phyloP scores from a whole-genome alignment of 208 protist species.

The Trypanosoma grayi region DNA sequence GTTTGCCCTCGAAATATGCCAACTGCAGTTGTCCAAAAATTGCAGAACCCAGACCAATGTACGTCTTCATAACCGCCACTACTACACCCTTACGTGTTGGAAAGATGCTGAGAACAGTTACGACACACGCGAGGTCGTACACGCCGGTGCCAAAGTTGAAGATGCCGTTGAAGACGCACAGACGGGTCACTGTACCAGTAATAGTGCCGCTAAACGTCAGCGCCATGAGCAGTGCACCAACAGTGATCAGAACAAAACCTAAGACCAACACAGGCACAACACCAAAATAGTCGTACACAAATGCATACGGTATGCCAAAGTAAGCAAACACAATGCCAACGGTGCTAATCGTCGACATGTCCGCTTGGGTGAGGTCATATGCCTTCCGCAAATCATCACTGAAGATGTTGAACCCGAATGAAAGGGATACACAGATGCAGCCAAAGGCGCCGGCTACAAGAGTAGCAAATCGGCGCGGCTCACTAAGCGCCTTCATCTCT shows the following conservation, averaged over 20 bases:
- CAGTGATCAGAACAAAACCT: slow-evolving; percentile 42
- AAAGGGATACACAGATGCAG: slow-evolving; percentile 68
- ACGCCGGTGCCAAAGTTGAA: slow-evolving; percentile 58
- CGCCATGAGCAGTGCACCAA: slow-evolving; percentile 58
- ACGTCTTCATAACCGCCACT: slow-evolving; percentile 86
- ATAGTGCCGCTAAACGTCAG: slow-evolving; percentile 55
- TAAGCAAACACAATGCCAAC: slow-evolving; percentile 48
- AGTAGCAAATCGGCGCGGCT: slow-evolving; percentile 37
- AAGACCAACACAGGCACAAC: slow-evolving; percentile 63
- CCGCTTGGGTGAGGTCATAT: slow-evolving; percentile 66
- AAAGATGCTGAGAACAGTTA: slow-evolving; percentile 77
- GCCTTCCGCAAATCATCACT: slow-evolving; percentile 54
- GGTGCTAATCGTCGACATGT: slow-evolving; percentile 79
- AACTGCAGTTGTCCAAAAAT: slow-evolving; percentile 68
- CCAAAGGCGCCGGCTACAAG: slow-evolving; percentile 37
- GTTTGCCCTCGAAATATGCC: slow-evolving; percentile 62
- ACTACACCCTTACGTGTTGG: slow-evolving; percentile 71
- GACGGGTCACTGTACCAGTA: slow-evolving; percentile 43
- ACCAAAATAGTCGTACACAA: slow-evolving; percentile 75
- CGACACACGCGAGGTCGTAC: slow-evolving; percentile 71
- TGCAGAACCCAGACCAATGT: slow-evolving; percentile 75
- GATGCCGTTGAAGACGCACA: slow-evolving; percentile 56
- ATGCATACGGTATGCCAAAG: slow-evolving; percentile 58
- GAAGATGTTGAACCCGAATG: slow-evolving; percentile 80
- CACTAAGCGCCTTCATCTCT: slow-evolving; percentile 40